These are phyloP conservation scores for Dothistroma septosporum DNA, from an alignment of 2,329 filamentous ascomycete species.

Conservation along the genomic window DNA sequence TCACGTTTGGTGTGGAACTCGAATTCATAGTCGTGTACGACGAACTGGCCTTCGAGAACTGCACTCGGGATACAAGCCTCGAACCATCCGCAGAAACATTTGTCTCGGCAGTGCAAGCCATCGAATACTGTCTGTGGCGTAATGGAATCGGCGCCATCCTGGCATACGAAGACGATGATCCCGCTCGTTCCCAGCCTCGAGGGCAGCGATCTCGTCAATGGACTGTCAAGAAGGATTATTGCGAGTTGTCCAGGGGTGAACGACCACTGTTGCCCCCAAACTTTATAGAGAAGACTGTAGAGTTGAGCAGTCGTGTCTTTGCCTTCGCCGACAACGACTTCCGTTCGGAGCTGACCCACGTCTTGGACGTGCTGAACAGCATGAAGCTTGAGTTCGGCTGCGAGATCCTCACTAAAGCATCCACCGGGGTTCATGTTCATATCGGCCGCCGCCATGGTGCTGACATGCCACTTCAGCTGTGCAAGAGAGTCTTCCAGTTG, in stretches of 20 bases:
- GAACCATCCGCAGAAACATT: not conserved
- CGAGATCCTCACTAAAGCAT: constrained; percentile 15
- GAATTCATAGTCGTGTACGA: constrained; percentile 20
- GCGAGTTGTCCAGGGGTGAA: constrained; percentile 10
- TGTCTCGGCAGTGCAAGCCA: not conserved
- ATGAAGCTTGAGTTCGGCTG: not conserved
- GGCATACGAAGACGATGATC: not conserved
- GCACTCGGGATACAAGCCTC: not conserved
- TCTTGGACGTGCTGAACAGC: not conserved
- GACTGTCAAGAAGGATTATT: not conserved
- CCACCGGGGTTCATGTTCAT: constrained; percentile 24
- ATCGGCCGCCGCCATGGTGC: constrained; percentile 11
- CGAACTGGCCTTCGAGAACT: constrained; percentile 5
- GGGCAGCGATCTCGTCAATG: not conserved
- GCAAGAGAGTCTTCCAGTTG: constrained; percentile 20
- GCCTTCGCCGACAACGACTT: constrained; percentile 7
- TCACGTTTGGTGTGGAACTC: constrained; percentile 26
- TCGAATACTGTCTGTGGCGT: not conserved
- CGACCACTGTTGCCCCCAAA: not conserved
- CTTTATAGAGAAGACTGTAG: constrained; percentile 8
- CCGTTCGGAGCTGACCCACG: not conserved
- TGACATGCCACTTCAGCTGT: constrained; percentile 14
- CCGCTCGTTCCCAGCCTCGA: not conserved
- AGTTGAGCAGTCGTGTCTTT: constrained; percentile 16
- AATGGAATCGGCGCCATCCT: not conserved